Percentiles rank a stretch among this genome's conserved stretches.
Conservation (phyloP, 768 basidiomycete species). For the Fomitopsis serialis region DNA sequence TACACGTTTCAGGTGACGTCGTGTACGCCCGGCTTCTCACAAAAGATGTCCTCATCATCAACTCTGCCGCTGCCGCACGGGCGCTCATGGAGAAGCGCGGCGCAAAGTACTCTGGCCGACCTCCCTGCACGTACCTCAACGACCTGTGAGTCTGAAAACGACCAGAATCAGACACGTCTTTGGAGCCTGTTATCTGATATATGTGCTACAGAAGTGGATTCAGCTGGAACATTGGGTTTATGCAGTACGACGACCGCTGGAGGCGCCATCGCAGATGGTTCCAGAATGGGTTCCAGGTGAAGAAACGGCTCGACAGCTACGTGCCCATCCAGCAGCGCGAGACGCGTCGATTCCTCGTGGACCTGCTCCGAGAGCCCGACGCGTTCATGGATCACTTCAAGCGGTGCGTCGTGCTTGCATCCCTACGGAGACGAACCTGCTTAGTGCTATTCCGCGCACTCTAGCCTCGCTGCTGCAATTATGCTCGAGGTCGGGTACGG, state of each 20-base stretch:
- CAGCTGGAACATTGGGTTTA: not conserved
- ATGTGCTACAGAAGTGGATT: not conserved
- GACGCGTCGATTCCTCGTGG: constrained; percentile 3
- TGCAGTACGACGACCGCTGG: constrained; percentile 16
- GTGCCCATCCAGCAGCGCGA: constrained; percentile 12
- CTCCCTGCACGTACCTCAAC: constrained; percentile 8
- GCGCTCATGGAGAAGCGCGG: constrained; percentile 23
- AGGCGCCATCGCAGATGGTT: constrained; percentile 17
- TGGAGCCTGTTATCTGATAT: not conserved
- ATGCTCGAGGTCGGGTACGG: constrained; percentile 11
- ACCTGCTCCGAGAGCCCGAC: constrained; percentile 5
- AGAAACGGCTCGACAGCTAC: constrained; percentile 4
- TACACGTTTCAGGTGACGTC: constrained; percentile 11
- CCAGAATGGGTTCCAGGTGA: constrained; percentile 8
- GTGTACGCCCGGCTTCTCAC: constrained; percentile 9
- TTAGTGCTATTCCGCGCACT: not conserved
- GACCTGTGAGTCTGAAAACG: constrained; percentile 16
- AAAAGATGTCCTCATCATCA: constrained; percentile 15
- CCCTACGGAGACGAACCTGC: not conserved
- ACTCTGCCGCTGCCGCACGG: constrained; percentile 13
- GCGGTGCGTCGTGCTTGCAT: not conserved
- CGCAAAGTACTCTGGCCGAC: constrained; percentile 20
- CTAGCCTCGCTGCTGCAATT: not conserved
- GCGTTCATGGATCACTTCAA: not conserved
- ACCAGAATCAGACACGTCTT: no score